Evolutionary conservation across 306 rosid genomes (phyloP), one percentile per base, ranked within the genome.

Genomic region (Inga laurina): DNA sequence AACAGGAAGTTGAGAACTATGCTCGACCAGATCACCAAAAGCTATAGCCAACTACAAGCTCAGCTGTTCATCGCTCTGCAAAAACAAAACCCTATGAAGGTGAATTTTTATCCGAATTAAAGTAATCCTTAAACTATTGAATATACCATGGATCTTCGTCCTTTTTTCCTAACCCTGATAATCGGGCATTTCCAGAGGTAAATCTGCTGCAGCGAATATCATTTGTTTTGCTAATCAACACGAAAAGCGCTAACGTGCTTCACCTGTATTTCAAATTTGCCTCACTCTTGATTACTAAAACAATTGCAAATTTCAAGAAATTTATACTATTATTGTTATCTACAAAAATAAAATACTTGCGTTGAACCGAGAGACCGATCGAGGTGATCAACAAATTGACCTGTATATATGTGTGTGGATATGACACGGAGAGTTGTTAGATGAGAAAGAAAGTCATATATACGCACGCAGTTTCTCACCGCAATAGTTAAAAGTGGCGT

Each of bases 11-110:
- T 89, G 66, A 86, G 67, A 73, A 79, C 21, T 48, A 70, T 69
- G 84, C 72, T 89, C 78, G 90, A 89, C 56, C 90, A 86, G 81
- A 84, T 89, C 62, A 82, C 84, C 62, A 89, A 61, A 80, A 86
- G 82, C 57, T 86, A 89, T 78, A 69, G 75, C 52, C 88, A 89
- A 74, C 77, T 89, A 49, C 91, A 89, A 77, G 87, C 84, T 76
- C 88, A 89, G 27, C 27, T 86, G 19, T 66, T 79, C 75, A 52
- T 86, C 30, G 66, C 82, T 73, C 68, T 86, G 82, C 90, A 86
- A 48, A 82, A 88, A 35, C 86, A 86, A 81, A 81, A 74, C 4
- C 64, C 45, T 56, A 10, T 67, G 72, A 76, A 85, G 86, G 90
- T 87, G 65, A 15, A n/a, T 51, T 68, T 49, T 21, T 4, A 39